Conservation (phyloP, 257 asterid species). For the Apocynum venetum region DNA sequence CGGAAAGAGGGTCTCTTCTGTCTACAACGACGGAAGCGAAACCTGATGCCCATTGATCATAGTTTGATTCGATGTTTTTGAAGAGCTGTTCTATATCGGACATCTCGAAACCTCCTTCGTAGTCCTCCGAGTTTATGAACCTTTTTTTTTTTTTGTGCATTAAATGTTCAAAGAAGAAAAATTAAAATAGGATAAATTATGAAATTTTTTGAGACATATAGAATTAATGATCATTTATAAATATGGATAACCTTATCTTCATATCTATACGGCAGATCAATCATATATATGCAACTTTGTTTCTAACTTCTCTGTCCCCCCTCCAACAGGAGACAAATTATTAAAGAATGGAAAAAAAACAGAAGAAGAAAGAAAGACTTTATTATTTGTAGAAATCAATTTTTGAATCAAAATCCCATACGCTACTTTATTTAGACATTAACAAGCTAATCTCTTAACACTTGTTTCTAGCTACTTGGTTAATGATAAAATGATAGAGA, state of each 20-base stretch:
- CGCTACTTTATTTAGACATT: too few relatives aligned
- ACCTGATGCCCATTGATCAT: constrained; percentile 53
- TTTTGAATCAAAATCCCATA: too few relatives aligned
- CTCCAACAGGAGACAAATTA: too few relatives aligned
- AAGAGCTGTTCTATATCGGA: constrained; percentile 45
- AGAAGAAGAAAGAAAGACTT: background rate
- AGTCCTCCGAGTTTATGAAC: constrained; percentile 49
- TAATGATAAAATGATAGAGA: too few relatives aligned
- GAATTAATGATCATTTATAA: background rate
- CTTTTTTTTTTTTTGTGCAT: constrained; percentile 21
- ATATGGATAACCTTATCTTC: too few relatives aligned
- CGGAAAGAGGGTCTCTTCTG: constrained; percentile 44
- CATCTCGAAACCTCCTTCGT: constrained; percentile 70
- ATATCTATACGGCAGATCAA: too few relatives aligned
- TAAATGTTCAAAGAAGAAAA: background rate
- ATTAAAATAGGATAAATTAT: background rate
- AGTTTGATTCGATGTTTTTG: constrained; percentile 46
- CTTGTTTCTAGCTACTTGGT: too few relatives aligned
- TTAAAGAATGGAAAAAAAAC: background rate
- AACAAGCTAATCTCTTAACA: too few relatives aligned
- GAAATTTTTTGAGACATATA: too few relatives aligned
- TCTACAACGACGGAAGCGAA: constrained; percentile 53
- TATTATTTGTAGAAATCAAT: too few relatives aligned
- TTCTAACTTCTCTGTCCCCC: too few relatives aligned
- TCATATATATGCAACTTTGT: too few relatives aligned